A percentile compares a stretch with the other conserved stretches of the same genome.
Conservation (phyloP, 192 early-diverging fungal genomes). For the Coemansia sp. region DNA sequence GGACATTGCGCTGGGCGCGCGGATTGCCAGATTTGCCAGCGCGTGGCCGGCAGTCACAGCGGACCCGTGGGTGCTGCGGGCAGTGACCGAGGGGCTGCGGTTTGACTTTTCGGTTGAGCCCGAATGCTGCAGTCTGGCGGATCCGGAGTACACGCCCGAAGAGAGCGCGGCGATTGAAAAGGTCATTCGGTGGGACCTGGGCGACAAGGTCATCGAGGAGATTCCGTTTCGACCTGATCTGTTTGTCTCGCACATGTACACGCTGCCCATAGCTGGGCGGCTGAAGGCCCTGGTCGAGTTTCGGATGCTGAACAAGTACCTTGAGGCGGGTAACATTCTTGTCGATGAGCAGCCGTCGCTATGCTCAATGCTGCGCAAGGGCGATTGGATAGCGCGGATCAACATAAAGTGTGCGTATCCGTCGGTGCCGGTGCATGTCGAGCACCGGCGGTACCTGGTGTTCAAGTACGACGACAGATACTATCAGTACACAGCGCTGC, state of each 20-base stretch:
- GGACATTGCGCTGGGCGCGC: constrained; percentile 40
- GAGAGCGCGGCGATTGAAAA: constrained; percentile 43
- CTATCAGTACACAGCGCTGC: constrained; percentile 48
- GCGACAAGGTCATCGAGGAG: constrained; percentile 48
- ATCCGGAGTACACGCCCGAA: constrained; percentile 33
- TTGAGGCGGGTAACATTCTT: constrained; percentile 20
- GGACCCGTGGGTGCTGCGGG: constrained; percentile 30
- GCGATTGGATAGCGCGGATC: constrained; percentile 42
- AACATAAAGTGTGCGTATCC: constrained; percentile 51
- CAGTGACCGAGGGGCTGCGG: constrained; percentile 26
- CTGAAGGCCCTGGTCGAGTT: constrained; percentile 46
- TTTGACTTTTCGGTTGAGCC: constrained; percentile 36
- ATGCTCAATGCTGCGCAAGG: constrained; percentile 16
- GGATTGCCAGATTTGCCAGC: constrained; percentile 23
- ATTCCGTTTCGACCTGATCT: constrained; percentile 25
- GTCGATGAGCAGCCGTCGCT: constrained; percentile 37
- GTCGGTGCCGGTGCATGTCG: constrained; percentile 42
- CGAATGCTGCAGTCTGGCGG: constrained; percentile 7
- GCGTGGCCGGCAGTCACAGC: constrained; percentile 19
- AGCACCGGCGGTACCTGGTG: constrained; percentile 38
- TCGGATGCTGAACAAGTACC: constrained; percentile 40
- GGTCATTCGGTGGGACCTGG: constrained; percentile 48
- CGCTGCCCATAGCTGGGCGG: constrained; percentile 29
- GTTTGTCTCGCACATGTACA: constrained; percentile 49
- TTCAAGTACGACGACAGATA: constrained; percentile 44